A percentile compares a stretch with the other conserved stretches of the same genome.
These are phyloP conservation scores for Fomitopsis schrenkii DNA, from an alignment of 1,284 basidiomycete genomes.

Conservation along the genomic window DNA sequence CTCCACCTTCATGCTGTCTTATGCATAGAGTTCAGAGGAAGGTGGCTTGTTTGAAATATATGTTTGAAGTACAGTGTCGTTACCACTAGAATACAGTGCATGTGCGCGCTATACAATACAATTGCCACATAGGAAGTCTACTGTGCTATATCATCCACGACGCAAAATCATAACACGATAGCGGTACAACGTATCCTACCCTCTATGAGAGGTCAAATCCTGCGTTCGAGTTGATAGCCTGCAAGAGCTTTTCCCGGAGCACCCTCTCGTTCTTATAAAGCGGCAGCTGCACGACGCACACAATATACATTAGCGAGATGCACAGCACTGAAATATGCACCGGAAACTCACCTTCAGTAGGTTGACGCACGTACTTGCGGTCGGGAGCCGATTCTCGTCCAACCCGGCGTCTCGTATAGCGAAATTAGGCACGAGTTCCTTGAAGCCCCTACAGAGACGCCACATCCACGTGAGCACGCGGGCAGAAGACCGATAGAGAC, in stretches of 20 bases:
- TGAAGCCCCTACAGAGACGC: slow-evolving; percentile 64
- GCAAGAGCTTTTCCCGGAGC: slow-evolving; percentile 75
- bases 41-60: no score
- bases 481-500: not conserved
- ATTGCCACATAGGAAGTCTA: not conserved
- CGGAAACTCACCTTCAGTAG: slow-evolving; percentile 60
- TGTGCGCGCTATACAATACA: not conserved
- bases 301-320: no score
- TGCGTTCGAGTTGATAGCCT: slow-evolving; percentile 81
- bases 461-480: not conserved
- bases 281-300: slow-evolving; percentile 48
- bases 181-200: not conserved
- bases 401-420: slow-evolving; percentile 75
- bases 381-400: slow-evolving; percentile 77
- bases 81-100: not conserved
- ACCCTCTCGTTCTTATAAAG: slow-evolving; percentile 59
- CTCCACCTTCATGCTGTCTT: no score
- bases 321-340: no score
- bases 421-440: slow-evolving; percentile 82
- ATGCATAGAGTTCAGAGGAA: no score
- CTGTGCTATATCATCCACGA: not conserved
- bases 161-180: not conserved
- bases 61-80: no score
- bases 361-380: slow-evolving; percentile 84
- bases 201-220: slow-evolving; percentile 83